phyloP scores from a whole-genome alignment of 352 stramenopile species.

The Globisporangium orthogonon region DNA sequence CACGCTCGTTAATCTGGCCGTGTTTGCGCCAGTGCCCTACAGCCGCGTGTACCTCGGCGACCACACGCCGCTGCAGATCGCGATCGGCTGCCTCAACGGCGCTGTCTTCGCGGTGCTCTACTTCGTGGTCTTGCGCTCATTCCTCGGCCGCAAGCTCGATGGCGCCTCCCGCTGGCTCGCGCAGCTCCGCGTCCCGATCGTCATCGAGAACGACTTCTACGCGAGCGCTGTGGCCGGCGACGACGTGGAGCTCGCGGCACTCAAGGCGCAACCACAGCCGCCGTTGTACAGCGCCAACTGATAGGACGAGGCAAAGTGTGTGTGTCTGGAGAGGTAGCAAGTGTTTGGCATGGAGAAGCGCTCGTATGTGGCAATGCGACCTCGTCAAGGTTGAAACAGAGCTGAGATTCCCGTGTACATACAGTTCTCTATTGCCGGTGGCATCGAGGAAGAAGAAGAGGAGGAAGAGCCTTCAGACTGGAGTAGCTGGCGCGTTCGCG shows the following conservation, averaged over 20 bases:
- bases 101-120: conserved; percentile 32
- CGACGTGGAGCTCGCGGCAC: conserved; percentile 4
- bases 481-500: background rate
- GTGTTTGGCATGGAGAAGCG: too few species aligned
- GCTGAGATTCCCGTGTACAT: too few species aligned
- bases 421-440: too few species aligned
- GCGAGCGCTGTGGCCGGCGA: background rate
- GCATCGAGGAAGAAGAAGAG: background rate
- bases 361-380: too few species aligned
- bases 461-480: background rate
- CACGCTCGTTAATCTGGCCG: conserved; percentile 11
- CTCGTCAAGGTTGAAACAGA: background rate
- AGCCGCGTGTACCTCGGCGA: conserved; percentile 55
- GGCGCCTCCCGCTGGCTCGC: conserved; percentile 5
- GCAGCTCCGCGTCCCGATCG: background rate
- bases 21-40: conserved; percentile 50
- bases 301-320: background rate
- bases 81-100: conserved; percentile 29
- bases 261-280: background rate
- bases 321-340: background rate
- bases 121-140: conserved; percentile 37
- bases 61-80: conserved; percentile 44
- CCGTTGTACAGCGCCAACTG: conserved; percentile 2
- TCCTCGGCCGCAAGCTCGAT: conserved; percentile 17
- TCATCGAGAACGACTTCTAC: conserved; percentile 14